Percentiles rank a stretch among this genome's conserved stretches.
Conservation (phyloP, 2,329 filamentous ascomycete genomes). For the Colletotrichum ledebouriae region DNA sequence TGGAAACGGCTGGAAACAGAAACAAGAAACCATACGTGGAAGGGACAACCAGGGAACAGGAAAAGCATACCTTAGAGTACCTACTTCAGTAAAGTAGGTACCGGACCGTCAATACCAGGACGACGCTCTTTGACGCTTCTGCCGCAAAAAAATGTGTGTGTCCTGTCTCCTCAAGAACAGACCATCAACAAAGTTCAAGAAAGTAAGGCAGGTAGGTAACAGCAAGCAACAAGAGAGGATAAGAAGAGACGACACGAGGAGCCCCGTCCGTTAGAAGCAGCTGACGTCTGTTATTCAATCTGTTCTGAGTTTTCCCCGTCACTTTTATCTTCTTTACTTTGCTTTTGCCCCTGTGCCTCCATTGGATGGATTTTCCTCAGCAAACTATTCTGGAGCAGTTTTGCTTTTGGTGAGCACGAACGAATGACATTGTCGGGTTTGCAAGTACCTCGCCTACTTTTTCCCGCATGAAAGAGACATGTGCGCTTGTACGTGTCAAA, state of each 20-base stretch:
- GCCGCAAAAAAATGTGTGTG: too few relatives aligned
- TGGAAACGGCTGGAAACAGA: constrained; percentile 28
- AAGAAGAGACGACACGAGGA: constrained; percentile 9
- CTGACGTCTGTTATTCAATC: too few relatives aligned
- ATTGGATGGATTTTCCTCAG: neutral
- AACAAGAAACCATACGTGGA: constrained; percentile 6
- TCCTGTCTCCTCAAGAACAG: too few relatives aligned
- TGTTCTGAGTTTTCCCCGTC: neutral
- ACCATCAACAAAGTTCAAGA: too few relatives aligned
- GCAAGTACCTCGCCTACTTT: neutral
- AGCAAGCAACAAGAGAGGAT: neutral
- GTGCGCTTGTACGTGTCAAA: neutral
- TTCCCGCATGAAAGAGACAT: neutral
- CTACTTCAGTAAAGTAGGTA: too few relatives aligned
- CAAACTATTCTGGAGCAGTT: neutral
- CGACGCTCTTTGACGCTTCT: neutral
- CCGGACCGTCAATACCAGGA: neutral
- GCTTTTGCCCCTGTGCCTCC: neutral
- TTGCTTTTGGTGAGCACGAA: neutral
- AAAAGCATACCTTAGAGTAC: neutral
- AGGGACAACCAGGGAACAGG: neutral
- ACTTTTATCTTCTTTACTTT: neutral
- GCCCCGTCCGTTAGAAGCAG: too few relatives aligned
- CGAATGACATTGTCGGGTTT: neutral
- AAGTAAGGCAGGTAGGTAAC: too few relatives aligned